Evolutionary conservation across 2,329 filamentous ascomycete species (phyloP).

Genomic region (Hymenoscyphus fraxineus): DNA sequence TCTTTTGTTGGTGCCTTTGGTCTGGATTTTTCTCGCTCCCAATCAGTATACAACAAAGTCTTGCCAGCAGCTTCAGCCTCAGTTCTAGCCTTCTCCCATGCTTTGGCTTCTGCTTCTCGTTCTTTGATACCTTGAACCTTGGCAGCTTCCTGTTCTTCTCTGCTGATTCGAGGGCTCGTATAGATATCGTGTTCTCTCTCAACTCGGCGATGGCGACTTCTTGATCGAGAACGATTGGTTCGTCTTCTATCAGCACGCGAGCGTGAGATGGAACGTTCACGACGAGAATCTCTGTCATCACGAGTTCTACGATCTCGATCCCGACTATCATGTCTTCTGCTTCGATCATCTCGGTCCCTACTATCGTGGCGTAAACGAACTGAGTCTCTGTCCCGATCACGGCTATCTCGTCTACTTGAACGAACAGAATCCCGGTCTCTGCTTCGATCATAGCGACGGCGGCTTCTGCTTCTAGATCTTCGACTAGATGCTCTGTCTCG

Average conservation of each 20-base stretch:
- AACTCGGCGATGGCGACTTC: conserved; percentile 18
- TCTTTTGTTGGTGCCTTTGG: conserved; percentile 6
- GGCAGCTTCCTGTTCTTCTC: conserved; percentile 34
- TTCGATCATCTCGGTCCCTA: conserved; percentile 15
- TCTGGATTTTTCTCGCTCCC: conserved; percentile 15
- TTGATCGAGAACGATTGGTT: conserved; percentile 25
- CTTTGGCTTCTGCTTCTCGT: conserved; percentile 61
- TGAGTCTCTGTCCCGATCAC: conserved; percentile 15
- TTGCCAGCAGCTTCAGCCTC: conserved; percentile 59
- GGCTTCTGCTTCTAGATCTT: conserved; percentile 27
- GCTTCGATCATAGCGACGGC: conserved; percentile 21
- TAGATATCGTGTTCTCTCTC: not conserved
- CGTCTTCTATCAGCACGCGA: conserved; percentile 17
- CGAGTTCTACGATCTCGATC: conserved; percentile 15
- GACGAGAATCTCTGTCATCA: conserved; percentile 9
- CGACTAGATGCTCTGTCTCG: conserved; percentile 28
- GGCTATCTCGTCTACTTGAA: conserved; percentile 29
- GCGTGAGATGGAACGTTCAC: conserved; percentile 1
- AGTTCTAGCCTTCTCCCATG: conserved; percentile 58
- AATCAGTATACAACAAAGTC: conserved; percentile 42
- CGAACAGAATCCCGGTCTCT: conserved; percentile 25
- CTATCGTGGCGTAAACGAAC: conserved; percentile 9
- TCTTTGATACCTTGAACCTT: conserved; percentile 60
- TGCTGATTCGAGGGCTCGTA: conserved; percentile 12
- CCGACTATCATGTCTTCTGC: conserved; percentile 8